phyloP scores from a whole-genome alignment of 768 basidiomycete species.

The Stropharia rugosoannulata region DNA sequence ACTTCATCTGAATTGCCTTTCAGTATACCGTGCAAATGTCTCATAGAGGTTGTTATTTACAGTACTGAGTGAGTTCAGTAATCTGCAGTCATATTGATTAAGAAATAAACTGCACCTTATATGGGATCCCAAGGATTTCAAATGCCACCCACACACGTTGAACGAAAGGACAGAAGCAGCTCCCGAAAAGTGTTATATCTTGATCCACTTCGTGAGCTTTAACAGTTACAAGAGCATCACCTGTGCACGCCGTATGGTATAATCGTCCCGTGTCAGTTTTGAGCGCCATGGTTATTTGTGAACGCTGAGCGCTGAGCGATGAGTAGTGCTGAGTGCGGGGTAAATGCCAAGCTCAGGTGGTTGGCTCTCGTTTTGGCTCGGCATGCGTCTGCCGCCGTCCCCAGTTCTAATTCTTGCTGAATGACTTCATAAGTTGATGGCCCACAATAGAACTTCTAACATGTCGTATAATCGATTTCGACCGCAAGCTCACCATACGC shows the following conservation, averaged over 20 bases:
- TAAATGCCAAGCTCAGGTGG: too few relatives aligned
- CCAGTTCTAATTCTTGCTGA: too few relatives aligned
- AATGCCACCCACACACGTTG: slow-evolving; percentile 79
- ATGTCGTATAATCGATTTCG: too few relatives aligned
- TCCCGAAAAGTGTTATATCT: slow-evolving; percentile 66
- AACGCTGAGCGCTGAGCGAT: background rate
- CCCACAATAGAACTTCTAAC: too few relatives aligned
- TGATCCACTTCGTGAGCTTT: slow-evolving; percentile 43
- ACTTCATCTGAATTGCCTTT: slow-evolving; percentile 58
- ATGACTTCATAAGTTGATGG: too few relatives aligned
- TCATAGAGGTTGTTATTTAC: slow-evolving; percentile 10
- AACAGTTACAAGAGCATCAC: slow-evolving; percentile 55
- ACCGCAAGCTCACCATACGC: too few relatives aligned
- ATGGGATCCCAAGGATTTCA: slow-evolving; percentile 68
- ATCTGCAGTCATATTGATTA: background rate
- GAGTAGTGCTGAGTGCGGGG: too few relatives aligned
- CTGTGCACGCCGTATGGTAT: slow-evolving; percentile 42
- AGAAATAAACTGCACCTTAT: slow-evolving; percentile 46
- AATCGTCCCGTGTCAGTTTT: slow-evolving; percentile 23
- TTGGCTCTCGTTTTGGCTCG: too few relatives aligned
- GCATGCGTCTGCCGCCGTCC: too few relatives aligned
- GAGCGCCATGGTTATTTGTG: background rate
- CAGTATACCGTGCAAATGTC: slow-evolving; percentile 35
- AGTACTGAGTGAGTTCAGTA: slow-evolving; percentile 12
- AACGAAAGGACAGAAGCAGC: slow-evolving; percentile 82